Conservation (phyloP, 257 asterid genomes). For the Capsicum baccatum region DNA sequence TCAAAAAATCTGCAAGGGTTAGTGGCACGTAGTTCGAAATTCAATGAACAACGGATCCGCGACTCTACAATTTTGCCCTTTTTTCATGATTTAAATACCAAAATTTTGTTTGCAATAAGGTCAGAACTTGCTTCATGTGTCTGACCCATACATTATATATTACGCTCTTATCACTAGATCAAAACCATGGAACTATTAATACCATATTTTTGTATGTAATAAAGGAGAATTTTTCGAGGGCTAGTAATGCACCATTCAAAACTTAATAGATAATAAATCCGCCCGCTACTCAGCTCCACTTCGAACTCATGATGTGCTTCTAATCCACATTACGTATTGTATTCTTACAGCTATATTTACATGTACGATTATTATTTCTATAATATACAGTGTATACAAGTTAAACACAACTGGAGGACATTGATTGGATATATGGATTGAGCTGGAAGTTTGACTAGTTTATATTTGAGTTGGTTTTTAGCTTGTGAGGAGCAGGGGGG, state of each 20-base stretch:
- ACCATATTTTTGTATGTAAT: background rate
- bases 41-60: no score
- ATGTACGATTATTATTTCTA: no score
- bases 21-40: no score
- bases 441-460: conserved; percentile 27
- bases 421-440: background rate
- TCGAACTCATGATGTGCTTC: background rate
- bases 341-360: background rate
- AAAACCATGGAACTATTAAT: background rate
- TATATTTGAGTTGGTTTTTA: background rate
- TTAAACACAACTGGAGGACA: background rate
- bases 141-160: no score
- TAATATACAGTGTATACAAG: background rate
- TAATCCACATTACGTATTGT: background rate
- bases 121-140: background rate
- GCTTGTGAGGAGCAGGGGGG: background rate
- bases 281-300: background rate
- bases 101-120: accelerated
- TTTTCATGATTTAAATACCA: no score
- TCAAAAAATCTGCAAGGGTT: background rate
- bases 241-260: background rate
- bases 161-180: background rate
- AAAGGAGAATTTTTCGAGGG: background rate
- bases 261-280: background rate
- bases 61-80: background rate